Percentiles rank a stretch among this genome's conserved stretches.
These are phyloP conservation scores for Rhododendron williamsianum DNA, from an alignment of 148 eudicot species.

Conservation along the genomic window DNA sequence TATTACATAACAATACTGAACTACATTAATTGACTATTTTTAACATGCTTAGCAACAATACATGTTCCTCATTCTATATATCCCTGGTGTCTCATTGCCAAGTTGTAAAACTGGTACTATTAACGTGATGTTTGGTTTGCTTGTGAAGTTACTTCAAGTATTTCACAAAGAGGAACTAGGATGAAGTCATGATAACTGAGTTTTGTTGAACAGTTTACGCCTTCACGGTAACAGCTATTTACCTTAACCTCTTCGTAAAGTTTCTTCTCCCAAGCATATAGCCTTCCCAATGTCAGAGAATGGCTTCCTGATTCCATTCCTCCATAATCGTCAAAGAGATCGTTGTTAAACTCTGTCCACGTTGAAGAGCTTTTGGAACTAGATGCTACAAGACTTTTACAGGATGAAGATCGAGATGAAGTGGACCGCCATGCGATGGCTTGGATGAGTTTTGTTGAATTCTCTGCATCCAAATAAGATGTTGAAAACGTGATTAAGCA, in stretches of 20 bases:
- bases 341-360: constrained; percentile 80
- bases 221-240: constrained; percentile 4
- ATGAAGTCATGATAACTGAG: background rate
- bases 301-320: constrained; percentile 96
- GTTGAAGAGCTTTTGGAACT: constrained; percentile 71
- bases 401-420: constrained; percentile 65
- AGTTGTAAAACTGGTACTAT: background rate
- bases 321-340: constrained; percentile 82
- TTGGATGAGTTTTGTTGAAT: constrained; percentile 82
- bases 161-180: background rate
- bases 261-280: constrained; percentile 99
- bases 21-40: background rate
- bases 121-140: background rate
- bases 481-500: background rate
- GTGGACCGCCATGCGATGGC: constrained; percentile 73
- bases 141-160: background rate
- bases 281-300: constrained; percentile 80
- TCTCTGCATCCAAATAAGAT: constrained; percentile 50
- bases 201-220: background rate
- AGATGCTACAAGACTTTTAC: constrained; percentile 84
- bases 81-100: background rate
- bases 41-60: background rate
- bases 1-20: background rate
- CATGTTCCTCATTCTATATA: background rate
- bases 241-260: constrained; percentile 96